Evolutionary conservation across 495 filamentous ascomycete species (phyloP).

Genomic region (Extremus antarcticus): DNA sequence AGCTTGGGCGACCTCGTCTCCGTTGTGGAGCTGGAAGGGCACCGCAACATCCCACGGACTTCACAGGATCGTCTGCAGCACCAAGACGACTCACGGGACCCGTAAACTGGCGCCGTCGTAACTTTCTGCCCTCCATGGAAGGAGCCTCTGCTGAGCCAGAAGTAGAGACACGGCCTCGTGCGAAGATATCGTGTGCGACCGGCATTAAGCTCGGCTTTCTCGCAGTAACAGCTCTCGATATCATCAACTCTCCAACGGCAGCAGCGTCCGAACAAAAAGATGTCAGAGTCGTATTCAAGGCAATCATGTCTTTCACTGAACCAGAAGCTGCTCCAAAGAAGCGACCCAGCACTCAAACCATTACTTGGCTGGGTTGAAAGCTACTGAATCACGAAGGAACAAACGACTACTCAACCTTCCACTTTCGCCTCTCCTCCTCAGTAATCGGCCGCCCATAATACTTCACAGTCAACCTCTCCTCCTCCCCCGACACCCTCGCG

Average conservation of each 20-base stretch:
- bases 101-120: too few relatives aligned
- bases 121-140: too few relatives aligned
- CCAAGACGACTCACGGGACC: too few relatives aligned
- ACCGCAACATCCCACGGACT: too few relatives aligned
- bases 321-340: neutral
- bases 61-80: too few relatives aligned
- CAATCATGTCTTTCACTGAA: slow-evolving; percentile 12
- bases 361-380: neutral
- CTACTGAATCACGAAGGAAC: neutral
- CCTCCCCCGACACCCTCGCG: neutral
- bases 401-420: neutral
- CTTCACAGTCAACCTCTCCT: slow-evolving; percentile 2
- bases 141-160: too few relatives aligned
- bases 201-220: slow-evolving; percentile 16
- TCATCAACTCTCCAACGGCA: neutral
- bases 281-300: slow-evolving; percentile 9
- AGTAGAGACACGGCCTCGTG: neutral
- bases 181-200: slow-evolving; percentile 13
- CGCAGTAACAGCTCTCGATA: slow-evolving; percentile 11
- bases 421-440: neutral
- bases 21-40: too few relatives aligned
- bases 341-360: neutral
- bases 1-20: too few relatives aligned
- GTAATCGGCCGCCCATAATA: slow-evolving; percentile 1
- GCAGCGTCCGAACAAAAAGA: neutral